Evolutionary conservation across 2,329 filamentous ascomycete genomes (phyloP), one percentile per base, ranked within the genome.

Genomic region (Trichoderma sp.): DNA sequence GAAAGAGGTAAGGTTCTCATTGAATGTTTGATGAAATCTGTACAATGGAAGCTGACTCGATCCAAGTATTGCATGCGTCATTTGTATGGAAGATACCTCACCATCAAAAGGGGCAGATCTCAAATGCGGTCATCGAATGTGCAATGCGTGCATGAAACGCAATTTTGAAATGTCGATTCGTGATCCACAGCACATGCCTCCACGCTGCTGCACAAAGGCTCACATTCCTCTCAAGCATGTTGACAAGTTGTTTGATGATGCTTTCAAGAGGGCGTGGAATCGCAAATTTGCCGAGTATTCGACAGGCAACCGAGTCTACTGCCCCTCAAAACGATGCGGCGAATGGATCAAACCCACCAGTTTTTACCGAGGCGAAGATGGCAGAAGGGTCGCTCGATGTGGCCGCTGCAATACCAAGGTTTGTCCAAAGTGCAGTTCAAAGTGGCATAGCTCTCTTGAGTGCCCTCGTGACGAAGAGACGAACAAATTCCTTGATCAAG

Each of bases 101-200:
- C 75, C 85, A 11, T 83, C 83, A 69, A 89, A 88, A 77, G 86
- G 90, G 39, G 89, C 89, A 46, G 91, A 90, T 77, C 86, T 97
- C 43, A 86, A 87, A 72, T 97, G 94, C 77, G 89, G 89, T 3
- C 93, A 97, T 78, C 87, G 89, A 71, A 94, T 95, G 90, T 97
- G 94, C 79, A 85, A 91, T 72, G 78, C 84, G 8, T 97, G 94
- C 77, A 82, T 97, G 51, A 90, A 89, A 77, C 87, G 89, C 60
- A 85, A 88, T 68, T 97, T 96, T 79, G 88, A 85, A 66, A 84
- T 93, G 70, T 96, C 93, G 13, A 83, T 94, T 71, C 89, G 85
- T 52, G 92, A 96, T 76, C 89, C 91, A 1, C 86, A 89, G 70
- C 89, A 93, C 73, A 96, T 97, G 92, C 93, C 94, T 21, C 94